These are phyloP conservation scores for Monilinia aucupariae DNA, from an alignment of 2,329 filamentous ascomycete species.

Conservation along the genomic window DNA sequence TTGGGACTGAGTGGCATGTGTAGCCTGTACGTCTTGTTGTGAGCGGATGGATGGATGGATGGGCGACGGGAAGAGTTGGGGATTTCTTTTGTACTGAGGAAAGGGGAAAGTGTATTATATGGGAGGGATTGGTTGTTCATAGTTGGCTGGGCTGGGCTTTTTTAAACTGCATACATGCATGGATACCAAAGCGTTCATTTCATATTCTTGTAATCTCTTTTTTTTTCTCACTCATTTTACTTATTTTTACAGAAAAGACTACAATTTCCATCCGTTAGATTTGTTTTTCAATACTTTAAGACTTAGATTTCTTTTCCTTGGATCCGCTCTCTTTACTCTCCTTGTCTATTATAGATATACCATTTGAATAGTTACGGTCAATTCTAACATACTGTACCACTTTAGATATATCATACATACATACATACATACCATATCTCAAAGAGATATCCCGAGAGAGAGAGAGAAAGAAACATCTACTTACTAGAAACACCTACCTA, in stretches of 20 bases:
- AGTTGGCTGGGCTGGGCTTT: neutral
- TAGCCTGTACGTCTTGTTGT: slow-evolving; percentile 14
- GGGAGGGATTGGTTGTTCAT: neutral
- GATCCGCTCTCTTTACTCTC: no score
- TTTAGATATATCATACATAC: neutral
- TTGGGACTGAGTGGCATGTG: slow-evolving; percentile 57
- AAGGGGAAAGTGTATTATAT: slow-evolving; percentile 1
- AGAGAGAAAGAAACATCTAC: no score
- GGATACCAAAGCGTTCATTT: neutral
- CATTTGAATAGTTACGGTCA: no score
- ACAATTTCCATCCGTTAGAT: neutral
- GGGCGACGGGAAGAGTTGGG: neutral
- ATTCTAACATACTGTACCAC: no score
- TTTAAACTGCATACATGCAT: neutral
- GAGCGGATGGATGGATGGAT: no score
- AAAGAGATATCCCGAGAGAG: no score
- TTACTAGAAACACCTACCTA: no score
- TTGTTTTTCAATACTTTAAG: neutral
- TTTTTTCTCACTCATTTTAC: neutral
- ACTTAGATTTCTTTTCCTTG: neutral
- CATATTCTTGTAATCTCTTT: neutral
- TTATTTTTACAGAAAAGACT: neutral
- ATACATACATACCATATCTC: neutral
- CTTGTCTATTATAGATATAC: neutral
- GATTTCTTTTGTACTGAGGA: no score